Conservation (phyloP, 768 basidiomycete species). For the Gymnopilus dilepis region DNA sequence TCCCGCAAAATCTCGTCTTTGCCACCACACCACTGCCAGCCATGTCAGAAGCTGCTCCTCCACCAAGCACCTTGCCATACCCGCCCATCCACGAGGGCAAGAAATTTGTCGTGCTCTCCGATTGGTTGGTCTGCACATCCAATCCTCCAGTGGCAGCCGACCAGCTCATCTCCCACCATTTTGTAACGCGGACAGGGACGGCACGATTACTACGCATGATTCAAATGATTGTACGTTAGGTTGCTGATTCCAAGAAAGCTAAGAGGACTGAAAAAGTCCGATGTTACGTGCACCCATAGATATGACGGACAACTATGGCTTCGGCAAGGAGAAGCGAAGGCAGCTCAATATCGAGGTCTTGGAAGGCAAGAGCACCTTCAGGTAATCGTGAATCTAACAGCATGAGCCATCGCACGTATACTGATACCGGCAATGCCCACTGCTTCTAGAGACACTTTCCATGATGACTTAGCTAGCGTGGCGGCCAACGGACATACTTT, state of each 20-base stretch:
- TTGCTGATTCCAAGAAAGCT: neutral
- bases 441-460: conserved; percentile 77
- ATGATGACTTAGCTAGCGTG: conserved; percentile 84
- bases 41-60: conserved; percentile 45
- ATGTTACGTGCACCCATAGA: conserved; percentile 45
- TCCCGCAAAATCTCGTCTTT: conserved; percentile 1
- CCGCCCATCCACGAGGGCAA: conserved; percentile 82
- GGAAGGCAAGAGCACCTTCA: conserved; percentile 69
- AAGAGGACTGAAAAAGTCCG: neutral
- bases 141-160: neutral
- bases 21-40: conserved; percentile 16
- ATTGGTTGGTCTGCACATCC: conserved; percentile 70
- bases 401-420: conserved; percentile 11
- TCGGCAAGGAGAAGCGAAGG: conserved; percentile 75
- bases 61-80: conserved; percentile 77
- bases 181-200: conserved; percentile 63
- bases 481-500: conserved; percentile 76
- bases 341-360: conserved; percentile 77
- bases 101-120: conserved; percentile 85
- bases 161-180: conserved; percentile 8
- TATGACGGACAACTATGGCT: conserved; percentile 90
- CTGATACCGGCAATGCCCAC: neutral
- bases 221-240: conserved; percentile 83
- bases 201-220: conserved; percentile 91
- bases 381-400: conserved; percentile 43